Conservation (phyloP, 345 rosid species). For the Abelmoschus esculentus region DNA sequence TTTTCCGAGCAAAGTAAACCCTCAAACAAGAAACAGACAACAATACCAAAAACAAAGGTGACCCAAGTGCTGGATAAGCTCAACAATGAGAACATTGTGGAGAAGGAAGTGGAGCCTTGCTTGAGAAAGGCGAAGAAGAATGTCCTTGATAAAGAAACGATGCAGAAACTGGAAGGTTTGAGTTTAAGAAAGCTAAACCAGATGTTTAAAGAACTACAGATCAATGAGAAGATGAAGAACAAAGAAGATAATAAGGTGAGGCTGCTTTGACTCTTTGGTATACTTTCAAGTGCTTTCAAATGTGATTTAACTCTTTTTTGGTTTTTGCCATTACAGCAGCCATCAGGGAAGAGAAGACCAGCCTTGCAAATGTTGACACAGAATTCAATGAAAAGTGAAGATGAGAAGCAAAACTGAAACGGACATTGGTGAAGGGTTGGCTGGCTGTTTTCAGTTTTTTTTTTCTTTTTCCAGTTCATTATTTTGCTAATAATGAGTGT, state of each 20-base stretch:
- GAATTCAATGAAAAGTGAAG: constrained; percentile 18
- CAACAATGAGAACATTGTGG: constrained; percentile 34
- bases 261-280: no score
- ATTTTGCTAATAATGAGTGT: background rate
- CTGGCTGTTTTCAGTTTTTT: background rate
- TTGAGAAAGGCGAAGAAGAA: constrained; percentile 16
- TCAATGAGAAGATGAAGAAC: constrained; percentile 10
- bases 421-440: background rate
- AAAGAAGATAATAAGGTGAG: constrained; percentile 5
- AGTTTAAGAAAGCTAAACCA: constrained; percentile 41
- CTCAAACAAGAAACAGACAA: constrained; percentile 21
- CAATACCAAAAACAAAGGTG: constrained; percentile 14
- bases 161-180: constrained; percentile 6
- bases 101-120: background rate
- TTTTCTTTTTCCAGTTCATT: background rate
- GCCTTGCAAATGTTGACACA: constrained; percentile 26
- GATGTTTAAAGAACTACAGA: constrained; percentile 29
- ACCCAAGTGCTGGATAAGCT: background rate
- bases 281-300: background rate
- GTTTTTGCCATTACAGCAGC: constrained; percentile 5
- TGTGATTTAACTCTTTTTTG: background rate
- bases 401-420: constrained; percentile 6
- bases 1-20: constrained; percentile 19
- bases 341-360: constrained; percentile 16
- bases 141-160: no score